Evolutionary conservation across 192 early-diverging fungal genomes (phyloP), one percentile per base, ranked within the genome.

Genomic region (Coemansia sp.): DNA sequence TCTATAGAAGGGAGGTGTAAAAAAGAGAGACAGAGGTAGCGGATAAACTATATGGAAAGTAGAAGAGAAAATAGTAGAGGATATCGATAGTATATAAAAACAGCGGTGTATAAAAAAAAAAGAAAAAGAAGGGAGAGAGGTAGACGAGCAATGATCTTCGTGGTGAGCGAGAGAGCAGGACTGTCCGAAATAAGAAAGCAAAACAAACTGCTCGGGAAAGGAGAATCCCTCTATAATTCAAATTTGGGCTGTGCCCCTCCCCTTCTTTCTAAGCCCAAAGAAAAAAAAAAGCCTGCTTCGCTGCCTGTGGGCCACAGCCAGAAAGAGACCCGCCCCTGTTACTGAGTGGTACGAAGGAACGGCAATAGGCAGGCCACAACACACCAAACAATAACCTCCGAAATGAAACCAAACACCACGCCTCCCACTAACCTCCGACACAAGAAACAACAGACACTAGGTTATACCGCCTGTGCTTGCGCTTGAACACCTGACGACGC

Each of bases 51-150:
- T 55, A 73, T 74, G 39, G 37, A 23, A 48, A 45, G 37, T 31
- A 48, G 31, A 62, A 36, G 33, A 60, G 23, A 64, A 34, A 31
- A 59, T 62, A 64, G 36, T 59, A 53, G 60, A 59, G 66, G 73
- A 75, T 75, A 75, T 75, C 62, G 73, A 75, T 75, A 75, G 73
- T 75, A 60, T 55, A 70, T 53, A 60, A 69, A 75, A 65, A 63
- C 31, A 59, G 56, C 43, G 46, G 34, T 34, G 63, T 20, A 61
- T 63, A 59, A 51, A 48, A 63, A 63, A 60, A 60, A 59, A 69
- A 66, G 67, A 65, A 62, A 31, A 63, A 53, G 24, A 39, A 40
- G 31, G 62, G 68, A 63, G 61, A 61, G 38, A 45, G 51, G 39
- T 13, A 48, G 39, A 18, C 66, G 62, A 59, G 51, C 26, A 55